Base-by-base conservation (phyloP, 2,329 filamentous ascomycete genomes). In the Huntiella moniliformis region DNA sequence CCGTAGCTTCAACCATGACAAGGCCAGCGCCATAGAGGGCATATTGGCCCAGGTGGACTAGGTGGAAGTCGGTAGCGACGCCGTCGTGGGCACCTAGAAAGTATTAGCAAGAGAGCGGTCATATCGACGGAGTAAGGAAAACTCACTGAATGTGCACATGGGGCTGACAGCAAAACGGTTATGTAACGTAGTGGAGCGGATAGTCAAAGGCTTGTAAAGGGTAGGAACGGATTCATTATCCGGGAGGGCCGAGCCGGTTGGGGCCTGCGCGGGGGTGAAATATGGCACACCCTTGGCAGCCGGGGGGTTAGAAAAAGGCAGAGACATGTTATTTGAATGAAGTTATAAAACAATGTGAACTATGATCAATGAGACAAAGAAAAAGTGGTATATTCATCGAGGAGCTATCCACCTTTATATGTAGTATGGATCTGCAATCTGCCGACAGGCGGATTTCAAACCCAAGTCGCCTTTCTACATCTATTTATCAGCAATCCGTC, bases 11-110 rank as follows among this genome's bases (percentile, higher is more conserved):
- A 48, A 87, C 67, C 50, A 86, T 73, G 42, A 79, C 65, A 13
- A 93, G 65, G 1, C 74, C 81, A 0, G 82, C 78, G 10, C 87
- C 87, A 47, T 80, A 74, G 50, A 79, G 68, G 17, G 83, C 71
- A 53, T 86, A 86, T 50, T 83, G 78, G 48, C 85, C 83, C 18
- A 88, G 68, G 56, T 93, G 86, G 12, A 85, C 77, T 42, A 88
- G 65, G 60, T 94, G 85, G 72, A 77, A 94, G 57, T 81, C 71
- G 2, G 81, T 87, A 52, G 79, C 66, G 60, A 88, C 80, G 35
- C 87, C 71, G 51, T 73, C 60, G 41, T 67, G 56, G 51, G 71
- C 67, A 22, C 66, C 70, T 52, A 15, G 61, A 74, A 8, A 28
- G 28, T 42, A 37, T 42, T 18, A 39, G 15, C 15, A 15, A 32